Evolutionary conservation across 495 filamentous ascomycete species (phyloP), one percentile per base, ranked within the genome.

Genomic region (Aspergillus wentii): DNA sequence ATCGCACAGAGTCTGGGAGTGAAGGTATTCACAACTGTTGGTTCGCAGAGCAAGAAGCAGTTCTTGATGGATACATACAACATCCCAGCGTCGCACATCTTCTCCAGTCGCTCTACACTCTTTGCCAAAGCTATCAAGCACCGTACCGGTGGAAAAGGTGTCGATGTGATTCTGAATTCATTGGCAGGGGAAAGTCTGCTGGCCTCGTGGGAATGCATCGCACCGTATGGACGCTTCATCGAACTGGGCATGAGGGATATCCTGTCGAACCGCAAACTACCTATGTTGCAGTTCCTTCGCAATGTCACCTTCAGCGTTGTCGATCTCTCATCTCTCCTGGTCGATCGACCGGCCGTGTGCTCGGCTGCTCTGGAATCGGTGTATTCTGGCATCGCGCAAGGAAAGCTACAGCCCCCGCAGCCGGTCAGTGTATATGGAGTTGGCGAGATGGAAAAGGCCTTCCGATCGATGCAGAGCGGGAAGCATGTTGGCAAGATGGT

Each of bases 381-480:
- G n/a, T n/a, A n/a, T n/a, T n/a, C n/a, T n/a, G n/a, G n/a, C n/a
- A n/a, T n/a, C n/a, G n/a, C n/a, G n/a, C n/a, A n/a, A n/a, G n/a
- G n/a, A n/a, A n/a, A n/a, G n/a, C n/a, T n/a, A n/a, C n/a, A n/a
- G n/a, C n/a, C n/a, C n/a, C n/a, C n/a, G n/a, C n/a, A n/a, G n/a
- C n/a, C n/a, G n/a, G n/a, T n/a, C n/a, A n/a, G n/a, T n/a, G n/a
- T n/a, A n/a, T n/a, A n/a, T n/a, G n/a, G n/a, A n/a, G n/a, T 58
- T 62, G 71, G 57, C 54, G 52, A 74, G 2, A 45, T 74, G 29
- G 68, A 74, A 38, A 56, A 54, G 27, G 74, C 72, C 4, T 76
- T 81, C 46, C 62, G 71, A 0, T 57, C 61, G 13, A 52, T 78
- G 57, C 72, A 75, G 30, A 55, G 55, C 7, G 71, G 69, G 1